These are phyloP conservation scores for Colletotrichum sp. DNA, from an alignment of 2,329 filamentous ascomycete species.

Conservation along the genomic window DNA sequence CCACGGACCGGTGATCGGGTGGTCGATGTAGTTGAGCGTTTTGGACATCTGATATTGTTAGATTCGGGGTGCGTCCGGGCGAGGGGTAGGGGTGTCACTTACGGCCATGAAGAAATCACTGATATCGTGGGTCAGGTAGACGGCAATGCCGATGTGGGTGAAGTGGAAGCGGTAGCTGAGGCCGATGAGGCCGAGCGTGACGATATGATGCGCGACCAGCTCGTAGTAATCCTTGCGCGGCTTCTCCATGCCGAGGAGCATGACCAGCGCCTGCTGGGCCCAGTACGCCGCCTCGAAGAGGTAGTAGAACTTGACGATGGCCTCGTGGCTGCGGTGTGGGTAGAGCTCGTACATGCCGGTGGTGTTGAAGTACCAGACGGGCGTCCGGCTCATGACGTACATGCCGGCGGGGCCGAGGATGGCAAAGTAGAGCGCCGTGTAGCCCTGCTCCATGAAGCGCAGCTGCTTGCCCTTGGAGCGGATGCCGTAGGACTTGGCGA, in stretches of 20 bases:
- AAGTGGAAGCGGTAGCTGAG: slow-evolving; percentile 79
- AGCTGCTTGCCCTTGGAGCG: slow-evolving; percentile 66
- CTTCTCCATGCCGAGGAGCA: slow-evolving; percentile 73
- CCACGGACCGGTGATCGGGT: slow-evolving; percentile 65
- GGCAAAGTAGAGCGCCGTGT: slow-evolving; percentile 74
- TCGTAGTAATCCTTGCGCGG: slow-evolving; percentile 78
- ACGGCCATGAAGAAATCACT: slow-evolving; percentile 79
- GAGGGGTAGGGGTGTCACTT: slow-evolving; percentile 33
- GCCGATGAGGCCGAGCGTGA: slow-evolving; percentile 71
- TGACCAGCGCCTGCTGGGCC: slow-evolving; percentile 75
- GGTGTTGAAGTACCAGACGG: slow-evolving; percentile 79
- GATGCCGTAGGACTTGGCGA: slow-evolving; percentile 64
- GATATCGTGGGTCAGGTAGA: slow-evolving; percentile 78
- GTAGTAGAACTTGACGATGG: slow-evolving; percentile 76
- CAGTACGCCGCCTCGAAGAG: slow-evolving; percentile 77
- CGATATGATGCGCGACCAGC: slow-evolving; percentile 74
- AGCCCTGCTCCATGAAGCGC: slow-evolving; percentile 79
- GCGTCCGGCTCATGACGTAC: slow-evolving; percentile 72
- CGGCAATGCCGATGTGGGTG: slow-evolving; percentile 75
- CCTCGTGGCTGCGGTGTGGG: slow-evolving; percentile 70
- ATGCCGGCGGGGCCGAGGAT: slow-evolving; percentile 71
- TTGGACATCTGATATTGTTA: slow-evolving; percentile 61
- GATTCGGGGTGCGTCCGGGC: background rate
- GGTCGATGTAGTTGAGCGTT: slow-evolving; percentile 73
- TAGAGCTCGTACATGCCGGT: slow-evolving; percentile 74